Evolutionary conservation across 768 basidiomycete genomes (phyloP).

Genomic region (Termitomyces sp.): DNA sequence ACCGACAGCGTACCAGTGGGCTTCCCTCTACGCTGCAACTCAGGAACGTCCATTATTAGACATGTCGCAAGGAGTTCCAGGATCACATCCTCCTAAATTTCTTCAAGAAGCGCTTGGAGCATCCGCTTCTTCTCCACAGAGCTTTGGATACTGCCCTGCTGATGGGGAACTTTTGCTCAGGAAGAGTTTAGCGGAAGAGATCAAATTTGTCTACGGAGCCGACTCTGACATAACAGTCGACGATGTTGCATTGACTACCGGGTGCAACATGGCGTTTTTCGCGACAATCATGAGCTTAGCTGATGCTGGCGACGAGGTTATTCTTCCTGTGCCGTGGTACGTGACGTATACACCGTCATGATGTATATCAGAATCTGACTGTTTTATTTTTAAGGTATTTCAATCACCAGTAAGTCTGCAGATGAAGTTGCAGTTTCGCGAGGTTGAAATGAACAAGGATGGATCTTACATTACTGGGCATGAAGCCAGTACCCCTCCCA

Average conservation of each 20-base stretch:
- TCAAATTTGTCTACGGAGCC: constrained; percentile 50
- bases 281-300: constrained; percentile 57
- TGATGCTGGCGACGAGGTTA: constrained; percentile 64
- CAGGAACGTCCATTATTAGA: constrained; percentile 48
- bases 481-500: constrained; percentile 50
- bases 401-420: constrained; percentile 46
- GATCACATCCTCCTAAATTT: constrained; percentile 48
- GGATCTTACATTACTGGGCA: constrained; percentile 57
- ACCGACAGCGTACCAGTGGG: constrained; percentile 55
- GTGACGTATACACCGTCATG: background rate
- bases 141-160: constrained; percentile 52
- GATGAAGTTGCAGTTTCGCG: background rate
- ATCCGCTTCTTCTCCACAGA: constrained; percentile 34
- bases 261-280: constrained; percentile 71
- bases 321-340: constrained; percentile 69
- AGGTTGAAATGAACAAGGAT: constrained; percentile 35
- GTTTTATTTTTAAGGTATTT: constrained; percentile 43
- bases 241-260: constrained; percentile 66
- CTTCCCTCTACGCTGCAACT: constrained; percentile 33
- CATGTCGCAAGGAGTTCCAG: constrained; percentile 75
- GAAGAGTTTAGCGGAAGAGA: constrained; percentile 50
- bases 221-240: constrained; percentile 39
- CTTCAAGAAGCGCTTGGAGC: constrained; percentile 44
- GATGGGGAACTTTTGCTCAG: constrained; percentile 53
- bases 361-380: background rate